Evolutionary conservation across 129 eudicot species (phyloP).

Genomic region (Centella asiatica): DNA sequence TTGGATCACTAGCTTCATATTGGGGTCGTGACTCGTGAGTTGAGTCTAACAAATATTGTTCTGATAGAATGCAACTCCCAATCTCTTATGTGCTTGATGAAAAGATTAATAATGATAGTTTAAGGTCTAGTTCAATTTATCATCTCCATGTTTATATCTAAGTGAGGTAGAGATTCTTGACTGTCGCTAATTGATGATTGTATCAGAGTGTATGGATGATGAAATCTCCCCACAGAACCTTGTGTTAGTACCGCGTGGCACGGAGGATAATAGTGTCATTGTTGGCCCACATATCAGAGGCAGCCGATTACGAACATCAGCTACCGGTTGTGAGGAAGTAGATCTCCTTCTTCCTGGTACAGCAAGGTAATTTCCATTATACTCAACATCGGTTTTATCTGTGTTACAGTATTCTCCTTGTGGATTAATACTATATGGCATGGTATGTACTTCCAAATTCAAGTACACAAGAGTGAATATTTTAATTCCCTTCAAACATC

Average conservation of each 20-base stretch:
- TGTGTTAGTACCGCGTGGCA: constrained; percentile 81
- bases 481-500: too few species aligned
- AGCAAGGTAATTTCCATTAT: constrained; percentile 59
- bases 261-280: constrained; percentile 63
- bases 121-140: background rate
- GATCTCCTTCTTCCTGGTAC: constrained; percentile 99
- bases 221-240: constrained; percentile 90
- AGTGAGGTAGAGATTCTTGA: background rate
- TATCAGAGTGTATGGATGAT: constrained; percentile 68
- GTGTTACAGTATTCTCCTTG: background rate
- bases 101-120: background rate
- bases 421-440: background rate
- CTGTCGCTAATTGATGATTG: constrained; percentile 10
- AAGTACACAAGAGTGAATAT: too few species aligned
- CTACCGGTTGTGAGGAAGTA: constrained; percentile 86
- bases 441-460: background rate
- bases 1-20: too few species aligned
- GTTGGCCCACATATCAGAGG: constrained; percentile 94
- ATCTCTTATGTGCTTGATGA: too few species aligned
- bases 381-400: background rate
- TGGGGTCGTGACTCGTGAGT: too few species aligned
- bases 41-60: too few species aligned
- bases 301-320: constrained; percentile 67
- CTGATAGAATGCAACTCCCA: too few species aligned
- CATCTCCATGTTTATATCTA: too few species aligned